Evolutionary conservation across 768 basidiomycete species (phyloP), one percentile per base, ranked within the genome.

Genomic region (Cystoderma amianthinum): DNA sequence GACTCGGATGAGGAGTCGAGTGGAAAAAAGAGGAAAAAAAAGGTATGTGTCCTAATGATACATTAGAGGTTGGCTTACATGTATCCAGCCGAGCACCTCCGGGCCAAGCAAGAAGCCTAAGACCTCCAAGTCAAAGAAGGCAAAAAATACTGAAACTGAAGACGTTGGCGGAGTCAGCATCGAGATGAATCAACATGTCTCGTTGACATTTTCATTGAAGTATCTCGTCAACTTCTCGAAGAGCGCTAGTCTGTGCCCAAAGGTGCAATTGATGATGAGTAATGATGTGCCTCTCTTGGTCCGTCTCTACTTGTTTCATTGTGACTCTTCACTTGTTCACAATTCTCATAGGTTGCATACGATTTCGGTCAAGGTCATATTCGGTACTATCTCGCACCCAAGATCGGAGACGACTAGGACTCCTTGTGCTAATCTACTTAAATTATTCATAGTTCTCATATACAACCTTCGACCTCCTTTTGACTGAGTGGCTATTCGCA

Each of bases 181-280:
- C 56, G 79, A 87, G 62, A 85, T 96, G 76, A 89, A 91, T 56
- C 82, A 86, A 58, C 80, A 88, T 48, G 95, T 99, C 47, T 77
- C 81, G 32, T 71, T 98, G 37, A 97, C 93, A 1, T 98, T 98
- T 71, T 92, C 89, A 22, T 70, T 98, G 52, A 98, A 97, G 63
- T 99, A 98, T 64, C 82, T 98, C 20, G 83, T 88, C 61, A 97
- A 96, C 67, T 98, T 99, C 55, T 80, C 91, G 39, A 98, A 96
- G 74, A 89, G 86, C 48, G 68, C 85, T 1, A 71, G 81, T 21
- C 66, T 99, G 28, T 75, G 80, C 11, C 71, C 67, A 47, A 75
- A 44, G 25, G 55, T 57, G 18, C 57, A 58, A 48, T 38, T 57
- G 16, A 51, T 61, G 57, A 52, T 56, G 49, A 56, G 53, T 24